Percentiles rank a stretch among this genome's conserved stretches.
These are phyloP conservation scores for Alloteropsis angusta DNA, from an alignment of 202 grass and related monocot species.

Conservation along the genomic window DNA sequence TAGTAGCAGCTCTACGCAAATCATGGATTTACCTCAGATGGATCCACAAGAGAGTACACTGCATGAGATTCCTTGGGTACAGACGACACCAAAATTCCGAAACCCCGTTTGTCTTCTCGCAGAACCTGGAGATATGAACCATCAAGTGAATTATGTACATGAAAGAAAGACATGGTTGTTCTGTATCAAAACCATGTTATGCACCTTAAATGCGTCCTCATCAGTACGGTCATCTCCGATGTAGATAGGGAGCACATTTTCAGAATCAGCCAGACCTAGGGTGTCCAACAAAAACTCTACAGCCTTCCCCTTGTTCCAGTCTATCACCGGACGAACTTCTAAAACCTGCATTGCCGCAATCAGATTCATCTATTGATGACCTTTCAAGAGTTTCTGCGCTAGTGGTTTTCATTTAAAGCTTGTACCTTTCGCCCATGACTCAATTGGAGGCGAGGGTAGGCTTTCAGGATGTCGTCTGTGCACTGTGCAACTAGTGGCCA, in stretches of 20 bases:
- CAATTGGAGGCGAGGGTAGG: conserved; percentile 31
- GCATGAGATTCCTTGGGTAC: conserved; percentile 45
- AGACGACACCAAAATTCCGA: conserved; percentile 49
- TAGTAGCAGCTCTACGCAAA: not conserved
- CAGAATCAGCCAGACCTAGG: conserved; percentile 30
- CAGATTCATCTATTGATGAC: not conserved
- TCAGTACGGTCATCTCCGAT: conserved; percentile 43
- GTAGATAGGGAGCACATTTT: conserved; percentile 45
- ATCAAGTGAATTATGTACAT: not conserved
- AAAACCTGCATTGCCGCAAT: conserved; percentile 22
- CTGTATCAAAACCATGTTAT: not conserved
- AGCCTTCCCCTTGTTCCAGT: conserved; percentile 60
- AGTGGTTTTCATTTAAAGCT: not conserved
- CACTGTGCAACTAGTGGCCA: conserved; percentile 26
- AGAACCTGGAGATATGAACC: conserved; percentile 26
- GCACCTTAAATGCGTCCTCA: conserved; percentile 55
- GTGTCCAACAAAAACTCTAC: conserved; percentile 54
- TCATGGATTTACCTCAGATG: conserved; percentile 33
- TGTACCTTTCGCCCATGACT: conserved; percentile 44
- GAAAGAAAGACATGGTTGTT: not conserved
- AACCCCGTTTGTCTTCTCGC: conserved; percentile 25
- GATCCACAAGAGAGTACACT: conserved; percentile 34
- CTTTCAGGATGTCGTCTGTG: conserved; percentile 32
- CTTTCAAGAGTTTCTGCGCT: not conserved
- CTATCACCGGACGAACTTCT: conserved; percentile 48